These are phyloP conservation scores for Diaporthe sp. DNA, from an alignment of 2,329 filamentous ascomycete species.

Conservation along the genomic window DNA sequence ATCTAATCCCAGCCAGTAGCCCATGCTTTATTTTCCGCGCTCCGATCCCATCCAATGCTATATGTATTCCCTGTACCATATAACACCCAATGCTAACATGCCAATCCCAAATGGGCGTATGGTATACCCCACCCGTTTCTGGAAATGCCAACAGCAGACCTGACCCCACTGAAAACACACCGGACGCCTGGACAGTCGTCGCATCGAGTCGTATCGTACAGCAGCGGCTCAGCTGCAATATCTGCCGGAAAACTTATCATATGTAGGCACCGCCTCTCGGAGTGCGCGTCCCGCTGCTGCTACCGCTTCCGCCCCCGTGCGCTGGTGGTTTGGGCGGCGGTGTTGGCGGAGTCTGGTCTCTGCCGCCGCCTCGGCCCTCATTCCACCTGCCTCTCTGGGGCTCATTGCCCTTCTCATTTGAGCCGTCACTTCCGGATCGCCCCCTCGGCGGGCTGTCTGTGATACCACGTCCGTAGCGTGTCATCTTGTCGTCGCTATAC, in stretches of 20 bases:
- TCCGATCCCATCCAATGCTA: background rate
- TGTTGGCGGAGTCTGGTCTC: conserved; percentile 28
- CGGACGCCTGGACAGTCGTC: conserved; percentile 13
- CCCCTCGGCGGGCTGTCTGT: conserved; percentile 51
- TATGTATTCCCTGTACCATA: conserved; percentile 1
- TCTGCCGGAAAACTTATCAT: background rate
- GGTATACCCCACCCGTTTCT: background rate
- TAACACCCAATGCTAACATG: conserved; percentile 20
- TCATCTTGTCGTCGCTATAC: conserved; percentile 48
- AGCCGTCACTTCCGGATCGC: conserved; percentile 40
- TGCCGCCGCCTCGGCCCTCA: conserved; percentile 41
- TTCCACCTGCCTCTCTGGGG: conserved; percentile 45
- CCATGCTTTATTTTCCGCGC: conserved; percentile 5
- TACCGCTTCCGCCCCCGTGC: conserved; percentile 23
- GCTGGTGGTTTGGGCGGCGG: conserved; percentile 35
- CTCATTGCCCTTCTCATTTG: conserved; percentile 45
- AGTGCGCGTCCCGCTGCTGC: conserved; percentile 19
- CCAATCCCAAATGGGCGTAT: background rate
- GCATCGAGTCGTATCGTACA: conserved; percentile 13
- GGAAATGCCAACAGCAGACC: conserved; percentile 15
- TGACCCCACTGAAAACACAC: background rate
- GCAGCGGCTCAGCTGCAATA: conserved; percentile 1
- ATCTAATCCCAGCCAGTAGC: conserved; percentile 8
- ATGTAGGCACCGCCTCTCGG: conserved; percentile 19
- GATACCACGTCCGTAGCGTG: conserved; percentile 57